Percentiles rank a stretch among this genome's conserved stretches.
These are phyloP conservation scores for Acephala macrosclerotiorum DNA, from an alignment of 2,329 filamentous ascomycete species.

Conservation along the genomic window DNA sequence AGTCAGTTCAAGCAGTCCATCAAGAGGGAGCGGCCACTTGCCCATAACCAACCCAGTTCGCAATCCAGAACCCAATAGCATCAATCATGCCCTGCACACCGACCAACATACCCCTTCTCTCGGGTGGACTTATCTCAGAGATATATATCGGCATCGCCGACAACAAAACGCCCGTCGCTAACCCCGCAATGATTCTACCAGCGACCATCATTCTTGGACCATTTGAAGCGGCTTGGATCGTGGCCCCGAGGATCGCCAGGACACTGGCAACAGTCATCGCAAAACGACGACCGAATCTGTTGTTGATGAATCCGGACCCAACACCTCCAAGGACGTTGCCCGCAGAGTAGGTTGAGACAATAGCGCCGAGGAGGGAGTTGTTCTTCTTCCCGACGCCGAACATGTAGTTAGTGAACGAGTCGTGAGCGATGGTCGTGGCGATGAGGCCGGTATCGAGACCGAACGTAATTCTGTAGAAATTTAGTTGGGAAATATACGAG, in stretches of 20 bases:
- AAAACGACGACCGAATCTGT: slow-evolving; percentile 11
- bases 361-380: slow-evolving; percentile 6
- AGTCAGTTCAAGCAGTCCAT: not conserved
- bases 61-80: slow-evolving; percentile 32
- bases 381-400: slow-evolving; percentile 32
- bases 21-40: not conserved
- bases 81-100: slow-evolving; percentile 37
- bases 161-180: slow-evolving; percentile 55
- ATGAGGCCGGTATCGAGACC: slow-evolving; percentile 39
- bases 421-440: slow-evolving; percentile 44
- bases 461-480: not conserved
- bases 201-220: slow-evolving; percentile 52
- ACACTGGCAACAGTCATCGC: slow-evolving; percentile 10
- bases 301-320: not conserved
- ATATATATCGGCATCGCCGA: slow-evolving; percentile 55
- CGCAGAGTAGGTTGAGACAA: slow-evolving; percentile 7
- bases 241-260: slow-evolving; percentile 37
- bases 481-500: not conserved
- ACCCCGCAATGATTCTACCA: slow-evolving; percentile 55
- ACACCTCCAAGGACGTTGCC: slow-evolving; percentile 9
- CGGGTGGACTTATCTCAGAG: slow-evolving; percentile 35
- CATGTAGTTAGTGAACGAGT: slow-evolving; percentile 44
- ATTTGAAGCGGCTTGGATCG: slow-evolving; percentile 42
- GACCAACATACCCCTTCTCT: slow-evolving; percentile 33
- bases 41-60: slow-evolving; percentile 38